A percentile compares a stretch with the other conserved stretches of the same genome.
Evolutionary conservation across 495 filamentous ascomycete species (phyloP).

Genomic region (Pseudomonodictys pantanalensis): DNA sequence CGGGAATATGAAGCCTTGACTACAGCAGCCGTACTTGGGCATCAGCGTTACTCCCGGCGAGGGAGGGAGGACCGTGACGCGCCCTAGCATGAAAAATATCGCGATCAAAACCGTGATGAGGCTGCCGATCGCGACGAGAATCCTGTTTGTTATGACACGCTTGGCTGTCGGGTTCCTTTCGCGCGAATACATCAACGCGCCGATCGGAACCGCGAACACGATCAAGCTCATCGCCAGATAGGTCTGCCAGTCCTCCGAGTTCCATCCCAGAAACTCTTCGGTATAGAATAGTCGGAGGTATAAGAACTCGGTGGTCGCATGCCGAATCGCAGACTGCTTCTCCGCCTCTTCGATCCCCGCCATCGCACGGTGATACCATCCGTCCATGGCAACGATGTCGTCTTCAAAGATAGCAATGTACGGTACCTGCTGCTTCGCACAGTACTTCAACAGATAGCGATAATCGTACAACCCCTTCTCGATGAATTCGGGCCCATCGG

Average conservation of each 20-base stretch:
- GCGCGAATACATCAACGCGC: constrained; percentile 12
- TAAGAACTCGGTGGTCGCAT: constrained; percentile 31
- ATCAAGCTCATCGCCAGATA: constrained; percentile 40
- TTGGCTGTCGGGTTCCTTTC: neutral
- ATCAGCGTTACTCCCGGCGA: constrained; percentile 47
- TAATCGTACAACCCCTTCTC: constrained; percentile 54
- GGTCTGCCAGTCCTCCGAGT: constrained; percentile 49
- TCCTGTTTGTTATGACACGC: constrained; percentile 3
- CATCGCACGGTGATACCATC: constrained; percentile 51
- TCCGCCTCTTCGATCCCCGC: constrained; percentile 43
- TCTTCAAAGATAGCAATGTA: constrained; percentile 57
- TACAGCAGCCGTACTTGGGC: constrained; percentile 53
- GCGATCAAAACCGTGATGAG: constrained; percentile 36
- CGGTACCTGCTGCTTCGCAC: constrained; percentile 44
- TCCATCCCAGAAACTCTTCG: constrained; percentile 56
- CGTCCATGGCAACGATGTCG: constrained; percentile 51
- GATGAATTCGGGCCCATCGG: constrained; percentile 36
- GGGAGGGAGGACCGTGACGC: constrained; percentile 42
- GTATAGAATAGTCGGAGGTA: constrained; percentile 61
- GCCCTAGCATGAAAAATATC: constrained; percentile 43
- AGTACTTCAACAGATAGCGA: constrained; percentile 47
- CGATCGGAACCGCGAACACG: constrained; percentile 6
- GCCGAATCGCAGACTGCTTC: constrained; percentile 12
- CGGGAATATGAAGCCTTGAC: constrained; percentile 47
- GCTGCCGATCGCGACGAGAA: constrained; percentile 24